Evolutionary conservation across 148 eudicot species (phyloP).

Genomic region (Selenicereus undatus): DNA sequence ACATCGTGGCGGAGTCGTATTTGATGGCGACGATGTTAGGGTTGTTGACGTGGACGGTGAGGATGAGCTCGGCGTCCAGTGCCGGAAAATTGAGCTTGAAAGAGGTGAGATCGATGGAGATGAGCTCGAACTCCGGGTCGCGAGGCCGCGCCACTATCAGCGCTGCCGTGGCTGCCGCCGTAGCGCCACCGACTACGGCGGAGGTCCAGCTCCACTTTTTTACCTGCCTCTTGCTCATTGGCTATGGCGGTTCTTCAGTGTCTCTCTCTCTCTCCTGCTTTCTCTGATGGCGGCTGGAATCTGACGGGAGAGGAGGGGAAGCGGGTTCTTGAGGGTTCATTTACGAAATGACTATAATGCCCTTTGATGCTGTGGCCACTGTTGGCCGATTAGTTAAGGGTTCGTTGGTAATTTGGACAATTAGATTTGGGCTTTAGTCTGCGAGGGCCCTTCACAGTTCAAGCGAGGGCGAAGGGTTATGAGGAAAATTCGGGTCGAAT

Average conservation of each 20-base stretch:
- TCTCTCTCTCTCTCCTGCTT: too few relatives aligned
- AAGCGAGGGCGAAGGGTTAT: too few relatives aligned
- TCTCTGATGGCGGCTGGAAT: neutral
- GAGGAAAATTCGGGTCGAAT: too few relatives aligned
- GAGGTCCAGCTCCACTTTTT: slow-evolving; percentile 66
- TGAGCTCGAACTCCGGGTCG: slow-evolving; percentile 69
- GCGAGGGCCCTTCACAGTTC: too few relatives aligned
- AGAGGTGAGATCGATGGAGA: slow-evolving; percentile 69
- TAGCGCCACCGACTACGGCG: slow-evolving; percentile 59
- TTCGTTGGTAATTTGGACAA: too few relatives aligned
- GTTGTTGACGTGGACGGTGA: slow-evolving; percentile 90
- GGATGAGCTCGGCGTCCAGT: slow-evolving; percentile 64
- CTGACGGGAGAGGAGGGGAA: neutral
- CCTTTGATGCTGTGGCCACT: neutral
- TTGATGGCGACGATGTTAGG: slow-evolving; percentile 71
- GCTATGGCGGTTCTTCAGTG: neutral
- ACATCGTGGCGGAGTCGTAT: slow-evolving; percentile 62
- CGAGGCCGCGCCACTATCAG: slow-evolving; percentile 38
- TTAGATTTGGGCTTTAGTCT: too few relatives aligned
- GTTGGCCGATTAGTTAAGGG: neutral
- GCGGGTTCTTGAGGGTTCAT: neutral
- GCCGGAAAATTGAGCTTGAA: slow-evolving; percentile 65
- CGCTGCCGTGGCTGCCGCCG: slow-evolving; percentile 49
- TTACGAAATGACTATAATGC: neutral
- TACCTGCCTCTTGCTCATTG: neutral